Base-by-base conservation (phyloP, 2,329 filamentous ascomycete species). In the Talaromyces sp. region DNA sequence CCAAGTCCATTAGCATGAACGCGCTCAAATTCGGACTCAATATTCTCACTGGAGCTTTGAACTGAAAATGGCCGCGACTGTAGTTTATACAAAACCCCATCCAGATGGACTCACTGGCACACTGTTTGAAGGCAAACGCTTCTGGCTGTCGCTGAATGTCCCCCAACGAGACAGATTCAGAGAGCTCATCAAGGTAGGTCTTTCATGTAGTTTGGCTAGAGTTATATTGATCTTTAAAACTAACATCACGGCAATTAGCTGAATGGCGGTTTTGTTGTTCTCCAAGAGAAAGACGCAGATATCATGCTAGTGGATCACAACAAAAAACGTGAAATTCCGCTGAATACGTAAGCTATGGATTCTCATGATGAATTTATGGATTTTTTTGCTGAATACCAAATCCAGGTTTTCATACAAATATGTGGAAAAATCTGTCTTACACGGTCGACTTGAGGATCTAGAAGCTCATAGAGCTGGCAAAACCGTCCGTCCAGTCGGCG, bases 261-360 rank as follows among this genome's bases (percentile, higher is more conserved):
- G 65, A 81, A 88, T 71, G 85, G 85, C 54, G 85, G 85, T 4
- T 68, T 73, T 17, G 70, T 88, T 17, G 81, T 84, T 6, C 67
- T 72, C 17, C 67, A 81, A 47, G 85, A 87, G 65, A 81, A 79
- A 63, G 73, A 82, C 55, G 85, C 85, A 52, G 83, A 87, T 66
- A 78, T 85, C 65, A 75, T 80, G 58, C 80, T 88, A 52, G 82
- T 84, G 22, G 85, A 88, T 70, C 84, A 88, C 68, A 66, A 76
- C 68, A 66, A 76, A 44, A 81, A 75, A 64, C 79, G 77, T 63
- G 78, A 82, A 63, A 73, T 77, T 32, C 80, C 82, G 15, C 70
- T 78, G 1, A 80, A 81, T 51, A 81, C 80, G 73, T 81, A 73
- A 55, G 77, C 69, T 57, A 42, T 10, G 25, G 32, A 15, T 19